Conservation (phyloP, 345 rosid species). For the Hypericum perforatum region DNA sequence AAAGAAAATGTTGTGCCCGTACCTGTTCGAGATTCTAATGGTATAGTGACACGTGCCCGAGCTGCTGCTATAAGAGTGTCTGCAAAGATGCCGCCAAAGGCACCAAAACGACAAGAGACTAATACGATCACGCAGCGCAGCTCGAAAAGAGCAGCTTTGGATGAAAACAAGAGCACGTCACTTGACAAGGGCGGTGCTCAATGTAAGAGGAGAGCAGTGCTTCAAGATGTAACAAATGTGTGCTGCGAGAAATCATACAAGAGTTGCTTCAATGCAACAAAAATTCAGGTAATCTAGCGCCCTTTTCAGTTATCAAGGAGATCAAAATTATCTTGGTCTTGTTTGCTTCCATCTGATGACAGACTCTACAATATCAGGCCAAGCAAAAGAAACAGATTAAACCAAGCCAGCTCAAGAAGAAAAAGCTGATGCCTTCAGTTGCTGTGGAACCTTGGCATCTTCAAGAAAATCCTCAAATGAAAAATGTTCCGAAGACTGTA, state of each 20-base stretch:
- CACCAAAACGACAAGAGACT: constrained; percentile 27
- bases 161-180: constrained; percentile 30
- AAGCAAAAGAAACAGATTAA: constrained; percentile 35
- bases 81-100: constrained; percentile 22
- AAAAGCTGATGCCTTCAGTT: constrained; percentile 34
- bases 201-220: constrained; percentile 55
- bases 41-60: constrained; percentile 63
- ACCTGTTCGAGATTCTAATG: constrained; percentile 25
- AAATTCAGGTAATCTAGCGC: constrained; percentile 38
- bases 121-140: constrained; percentile 25
- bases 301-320: background rate
- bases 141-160: constrained; percentile 43
- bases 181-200: constrained; percentile 17
- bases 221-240: constrained; percentile 67
- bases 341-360: background rate
- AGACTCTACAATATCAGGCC: constrained; percentile 24
- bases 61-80: constrained; percentile 44
- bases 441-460: constrained; percentile 14
- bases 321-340: background rate
- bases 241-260: constrained; percentile 28
- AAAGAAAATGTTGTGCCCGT: constrained; percentile 32
- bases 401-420: constrained; percentile 27
- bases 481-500: constrained; percentile 10
- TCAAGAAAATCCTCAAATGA: constrained; percentile 17
- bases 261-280: constrained; percentile 44